Evolutionary conservation across 768 basidiomycete genomes (phyloP).

Genomic region (Suillus decipiens): DNA sequence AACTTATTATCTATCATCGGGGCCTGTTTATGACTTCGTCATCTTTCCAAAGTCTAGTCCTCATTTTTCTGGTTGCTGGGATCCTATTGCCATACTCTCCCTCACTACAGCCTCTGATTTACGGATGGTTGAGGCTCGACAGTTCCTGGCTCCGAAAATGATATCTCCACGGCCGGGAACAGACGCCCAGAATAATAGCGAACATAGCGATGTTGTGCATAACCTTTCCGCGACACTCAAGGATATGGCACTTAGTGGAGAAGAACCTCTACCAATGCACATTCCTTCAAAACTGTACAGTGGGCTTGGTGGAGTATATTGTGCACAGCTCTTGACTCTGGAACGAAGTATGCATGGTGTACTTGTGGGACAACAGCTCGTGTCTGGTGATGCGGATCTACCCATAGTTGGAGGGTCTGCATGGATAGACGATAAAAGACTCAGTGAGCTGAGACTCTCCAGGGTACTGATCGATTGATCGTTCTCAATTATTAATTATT

Average conservation of each 20-base stretch:
- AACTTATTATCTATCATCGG: conserved; percentile 59
- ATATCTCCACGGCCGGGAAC: conserved; percentile 26
- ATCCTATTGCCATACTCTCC: conserved; percentile 69
- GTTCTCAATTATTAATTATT: not conserved
- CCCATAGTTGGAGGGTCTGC: conserved; percentile 54
- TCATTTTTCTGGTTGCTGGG: conserved; percentile 65
- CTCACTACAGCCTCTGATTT: conserved; percentile 51
- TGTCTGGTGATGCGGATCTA: conserved; percentile 28
- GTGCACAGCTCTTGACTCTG: conserved; percentile 48
- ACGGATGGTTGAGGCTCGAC: conserved; percentile 59
- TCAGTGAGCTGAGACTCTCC: conserved; percentile 52
- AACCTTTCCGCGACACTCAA: conserved; percentile 8
- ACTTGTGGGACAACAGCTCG: conserved; percentile 31
- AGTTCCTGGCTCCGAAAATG: conserved; percentile 67
- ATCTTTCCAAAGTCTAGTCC: conserved; percentile 71
- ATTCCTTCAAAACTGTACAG: conserved; percentile 33
- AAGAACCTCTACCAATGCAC: conserved; percentile 2
- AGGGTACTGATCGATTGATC: conserved; percentile 44
- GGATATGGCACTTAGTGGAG: conserved; percentile 8
- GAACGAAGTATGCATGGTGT: conserved; percentile 49
- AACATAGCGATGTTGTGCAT: conserved; percentile 1
- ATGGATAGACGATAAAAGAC: conserved; percentile 52
- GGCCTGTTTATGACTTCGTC: conserved; percentile 75
- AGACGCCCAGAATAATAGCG: not conserved
- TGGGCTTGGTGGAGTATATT: conserved; percentile 40